Conservation (phyloP, 768 basidiomycete genomes). For the Mycena sanguinolenta region DNA sequence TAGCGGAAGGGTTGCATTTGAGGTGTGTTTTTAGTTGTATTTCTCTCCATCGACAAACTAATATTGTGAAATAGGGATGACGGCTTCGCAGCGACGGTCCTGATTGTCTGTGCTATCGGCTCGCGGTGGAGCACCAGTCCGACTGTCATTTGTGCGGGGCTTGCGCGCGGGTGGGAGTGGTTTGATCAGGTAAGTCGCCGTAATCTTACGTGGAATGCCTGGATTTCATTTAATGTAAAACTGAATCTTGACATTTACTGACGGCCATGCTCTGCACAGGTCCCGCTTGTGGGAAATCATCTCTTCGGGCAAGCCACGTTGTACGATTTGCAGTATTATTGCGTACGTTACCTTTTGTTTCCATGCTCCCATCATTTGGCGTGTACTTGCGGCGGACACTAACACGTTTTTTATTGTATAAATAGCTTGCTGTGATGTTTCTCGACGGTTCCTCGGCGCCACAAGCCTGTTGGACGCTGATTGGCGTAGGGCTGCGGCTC, state of each 20-base stretch:
- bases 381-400: too few relatives aligned
- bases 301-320: constrained; percentile 74
- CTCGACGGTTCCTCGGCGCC: constrained; percentile 71
- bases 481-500: constrained; percentile 57
- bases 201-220: too few relatives aligned
- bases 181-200: constrained; percentile 65
- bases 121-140: constrained; percentile 71
- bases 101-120: constrained; percentile 81
- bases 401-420: too few relatives aligned
- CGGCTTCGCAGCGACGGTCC: constrained; percentile 69
- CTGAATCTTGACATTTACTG: neutral
- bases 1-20: constrained; percentile 64
- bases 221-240: too few relatives aligned
- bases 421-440: constrained; percentile 67
- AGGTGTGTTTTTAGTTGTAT: constrained; percentile 10
- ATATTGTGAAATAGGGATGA: constrained; percentile 47
- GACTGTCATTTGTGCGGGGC: constrained; percentile 51
- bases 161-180: constrained; percentile 75
- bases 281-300: constrained; percentile 70
- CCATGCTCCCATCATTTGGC: too few relatives aligned
- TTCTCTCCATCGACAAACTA: neutral
- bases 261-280: neutral
- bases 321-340: constrained; percentile 81
- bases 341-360: constrained; percentile 49
- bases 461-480: constrained; percentile 76